These are phyloP conservation scores for Erigeron canadensis DNA, from an alignment of 129 eudicot species.

Conservation along the genomic window DNA sequence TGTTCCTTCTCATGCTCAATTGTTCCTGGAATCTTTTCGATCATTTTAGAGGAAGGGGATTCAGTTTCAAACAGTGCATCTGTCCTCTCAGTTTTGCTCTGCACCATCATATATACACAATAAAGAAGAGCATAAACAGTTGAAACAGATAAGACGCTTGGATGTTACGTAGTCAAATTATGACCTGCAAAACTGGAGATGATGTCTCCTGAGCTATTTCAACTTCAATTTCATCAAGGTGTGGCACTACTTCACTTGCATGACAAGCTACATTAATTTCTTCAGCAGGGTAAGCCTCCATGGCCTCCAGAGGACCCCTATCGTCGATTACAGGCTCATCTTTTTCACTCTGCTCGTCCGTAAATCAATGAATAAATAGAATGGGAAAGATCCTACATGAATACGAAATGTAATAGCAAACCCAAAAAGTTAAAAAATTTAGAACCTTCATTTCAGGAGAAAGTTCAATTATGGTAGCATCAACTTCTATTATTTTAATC, in stretches of 20 bases:
- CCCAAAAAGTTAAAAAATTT: constrained; percentile 1
- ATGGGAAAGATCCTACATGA: not conserved
- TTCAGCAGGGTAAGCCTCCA: constrained; percentile 20
- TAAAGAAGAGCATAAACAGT: constrained; percentile 17
- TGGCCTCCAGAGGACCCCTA: constrained; percentile 21
- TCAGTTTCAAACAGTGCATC: constrained; percentile 25
- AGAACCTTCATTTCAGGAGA: constrained; percentile 15
- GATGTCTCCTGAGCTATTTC: constrained; percentile 21
- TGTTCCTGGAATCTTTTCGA: constrained; percentile 13
- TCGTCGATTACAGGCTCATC: constrained; percentile 6
- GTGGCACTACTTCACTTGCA: not conserved
- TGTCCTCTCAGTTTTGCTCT: constrained; percentile 18
- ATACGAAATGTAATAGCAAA: constrained; percentile 5
- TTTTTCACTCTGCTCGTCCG: constrained; percentile 23
- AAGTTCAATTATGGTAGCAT: constrained; percentile 16
- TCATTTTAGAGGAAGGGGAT: constrained; percentile 13
- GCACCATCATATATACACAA: constrained; percentile 24
- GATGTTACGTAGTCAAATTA: not conserved
- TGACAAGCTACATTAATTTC: not conserved
- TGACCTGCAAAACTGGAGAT: constrained; percentile 12
- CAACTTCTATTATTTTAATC: constrained; percentile 11
- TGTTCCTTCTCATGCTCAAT: constrained; percentile 21
- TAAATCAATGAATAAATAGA: not conserved
- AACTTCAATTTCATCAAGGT: constrained; percentile 15
- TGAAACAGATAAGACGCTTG: constrained; percentile 2